A percentile compares a stretch with the other conserved stretches of the same genome.
Conservation (phyloP, 352 stramenopile genomes). For the Blastocystis sp. region DNA sequence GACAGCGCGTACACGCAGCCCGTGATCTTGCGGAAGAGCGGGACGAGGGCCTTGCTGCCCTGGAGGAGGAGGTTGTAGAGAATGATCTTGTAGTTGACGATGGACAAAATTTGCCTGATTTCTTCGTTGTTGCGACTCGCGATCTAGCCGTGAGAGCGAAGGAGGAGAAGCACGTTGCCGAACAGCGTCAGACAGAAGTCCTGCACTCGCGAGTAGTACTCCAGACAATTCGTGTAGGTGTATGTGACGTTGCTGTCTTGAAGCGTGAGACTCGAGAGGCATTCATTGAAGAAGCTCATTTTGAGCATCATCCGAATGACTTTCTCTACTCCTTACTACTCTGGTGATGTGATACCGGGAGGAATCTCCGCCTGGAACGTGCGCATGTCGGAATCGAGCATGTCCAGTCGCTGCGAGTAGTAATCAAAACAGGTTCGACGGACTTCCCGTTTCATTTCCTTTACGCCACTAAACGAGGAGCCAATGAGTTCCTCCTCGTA, state of each 20-base stretch:
- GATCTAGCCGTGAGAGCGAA: not conserved
- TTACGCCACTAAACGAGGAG: constrained; percentile 34
- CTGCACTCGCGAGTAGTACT: constrained; percentile 66
- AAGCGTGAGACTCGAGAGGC: constrained; percentile 49
- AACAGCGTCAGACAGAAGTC: constrained; percentile 64
- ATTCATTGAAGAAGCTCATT: constrained; percentile 73
- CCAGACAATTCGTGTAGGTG: constrained; percentile 54
- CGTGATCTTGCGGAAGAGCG: constrained; percentile 63
- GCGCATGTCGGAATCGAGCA: constrained; percentile 47
- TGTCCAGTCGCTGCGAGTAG: constrained; percentile 47
- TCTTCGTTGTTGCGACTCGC: constrained; percentile 50
- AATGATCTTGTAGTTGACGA: constrained; percentile 72
- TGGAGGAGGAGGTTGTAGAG: constrained; percentile 58
- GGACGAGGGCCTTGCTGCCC: constrained; percentile 1
- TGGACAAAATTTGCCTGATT: constrained; percentile 63
- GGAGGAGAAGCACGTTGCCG: not conserved
- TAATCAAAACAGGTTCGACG: constrained; percentile 57
- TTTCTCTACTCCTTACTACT: not conserved
- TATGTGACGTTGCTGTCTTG: constrained; percentile 43
- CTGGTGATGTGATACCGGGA: constrained; percentile 1
- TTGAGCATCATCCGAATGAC: constrained; percentile 67
- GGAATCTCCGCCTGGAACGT: constrained; percentile 26
- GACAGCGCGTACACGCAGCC: constrained; percentile 56
- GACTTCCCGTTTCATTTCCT: constrained; percentile 56
- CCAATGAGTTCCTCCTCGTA: constrained; percentile 64